A percentile compares a stretch with the other conserved stretches of the same genome.
Evolutionary conservation across 129 eudicot species (phyloP).

Genomic region (Flaveria brownii): DNA sequence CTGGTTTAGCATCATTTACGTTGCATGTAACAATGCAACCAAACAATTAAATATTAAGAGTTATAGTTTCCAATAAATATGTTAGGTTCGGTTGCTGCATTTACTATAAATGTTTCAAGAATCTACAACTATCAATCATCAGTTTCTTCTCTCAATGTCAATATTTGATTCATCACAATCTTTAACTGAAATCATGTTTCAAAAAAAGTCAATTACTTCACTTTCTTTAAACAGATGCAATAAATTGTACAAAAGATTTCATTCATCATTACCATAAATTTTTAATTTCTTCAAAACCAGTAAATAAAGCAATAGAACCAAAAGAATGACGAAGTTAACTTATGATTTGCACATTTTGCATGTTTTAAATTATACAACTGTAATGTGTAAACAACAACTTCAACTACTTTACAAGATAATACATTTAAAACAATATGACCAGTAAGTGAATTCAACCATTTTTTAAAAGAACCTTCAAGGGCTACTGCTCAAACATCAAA

Average conservation of each 20-base stretch:
- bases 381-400: slow-evolving; percentile 25
- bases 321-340: slow-evolving; percentile 32
- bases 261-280: not conserved
- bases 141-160: too few species aligned
- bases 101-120: too few species aligned
- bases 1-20: too few species aligned
- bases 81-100: too few species aligned
- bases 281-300: not conserved
- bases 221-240: not conserved
- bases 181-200: too few species aligned
- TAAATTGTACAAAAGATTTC: not conserved
- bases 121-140: too few species aligned
- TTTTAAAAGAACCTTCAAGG: slow-evolving; percentile 26
- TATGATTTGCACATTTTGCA: slow-evolving; percentile 35
- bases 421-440: slow-evolving; percentile 2
- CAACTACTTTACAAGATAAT: not conserved
- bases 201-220: too few species aligned
- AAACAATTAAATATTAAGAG: too few species aligned
- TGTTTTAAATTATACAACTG: slow-evolving; percentile 41
- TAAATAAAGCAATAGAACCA: slow-evolving; percentile 18
- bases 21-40: too few species aligned
- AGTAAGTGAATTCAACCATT: slow-evolving; percentile 42
- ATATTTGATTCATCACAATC: too few species aligned
- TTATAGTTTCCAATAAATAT: too few species aligned
- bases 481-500: slow-evolving; percentile 34